phyloP scores from a whole-genome alignment of 23 red algal species.

The Gracilaria domingensis region DNA sequence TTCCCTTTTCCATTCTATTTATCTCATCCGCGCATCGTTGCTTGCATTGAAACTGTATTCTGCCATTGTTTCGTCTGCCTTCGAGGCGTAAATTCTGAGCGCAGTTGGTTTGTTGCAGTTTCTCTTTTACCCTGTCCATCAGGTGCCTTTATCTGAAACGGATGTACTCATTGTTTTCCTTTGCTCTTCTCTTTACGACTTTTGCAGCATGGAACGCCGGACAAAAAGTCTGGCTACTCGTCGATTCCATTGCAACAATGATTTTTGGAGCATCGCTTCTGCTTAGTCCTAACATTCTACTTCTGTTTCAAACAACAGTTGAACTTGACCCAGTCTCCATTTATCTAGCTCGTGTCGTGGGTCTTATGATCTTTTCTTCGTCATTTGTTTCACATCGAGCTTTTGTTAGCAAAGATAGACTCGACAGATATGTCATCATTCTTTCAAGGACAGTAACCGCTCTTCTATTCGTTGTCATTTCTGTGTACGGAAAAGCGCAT shows the following conservation, averaged over 20 bases:
- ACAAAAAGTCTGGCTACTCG: slow-evolving; percentile 26
- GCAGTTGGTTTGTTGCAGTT: not conserved
- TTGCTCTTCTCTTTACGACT: slow-evolving; percentile 4
- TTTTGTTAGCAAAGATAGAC: slow-evolving; percentile 17
- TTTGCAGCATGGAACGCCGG: slow-evolving; percentile 18
- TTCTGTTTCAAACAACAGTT: slow-evolving; percentile 43
- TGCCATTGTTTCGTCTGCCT: no score
- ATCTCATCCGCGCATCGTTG: no score
- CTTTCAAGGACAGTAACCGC: slow-evolving; percentile 35
- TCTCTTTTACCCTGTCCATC: not conserved
- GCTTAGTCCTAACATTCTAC: slow-evolving; percentile 23
- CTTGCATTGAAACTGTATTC: no score
- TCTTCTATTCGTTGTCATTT: slow-evolving; percentile 9
- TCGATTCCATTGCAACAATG: slow-evolving; percentile 35
- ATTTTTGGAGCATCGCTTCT: slow-evolving; percentile 29
- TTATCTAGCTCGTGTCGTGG: slow-evolving; percentile 37
- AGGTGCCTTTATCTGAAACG: not conserved
- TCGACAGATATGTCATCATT: slow-evolving; percentile 10
- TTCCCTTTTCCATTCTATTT: no score
- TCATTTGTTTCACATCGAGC: slow-evolving; percentile 49
- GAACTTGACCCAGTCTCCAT: slow-evolving; percentile 48
- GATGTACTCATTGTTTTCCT: not conserved
- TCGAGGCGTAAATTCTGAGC: no score
- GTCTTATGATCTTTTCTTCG: slow-evolving; percentile 49
- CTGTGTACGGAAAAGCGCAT: slow-evolving; percentile 24